Percentiles rank a stretch among this genome's conserved stretches.
Conservation (phyloP, 441 rosid species). For the Viola pubescens region DNA sequence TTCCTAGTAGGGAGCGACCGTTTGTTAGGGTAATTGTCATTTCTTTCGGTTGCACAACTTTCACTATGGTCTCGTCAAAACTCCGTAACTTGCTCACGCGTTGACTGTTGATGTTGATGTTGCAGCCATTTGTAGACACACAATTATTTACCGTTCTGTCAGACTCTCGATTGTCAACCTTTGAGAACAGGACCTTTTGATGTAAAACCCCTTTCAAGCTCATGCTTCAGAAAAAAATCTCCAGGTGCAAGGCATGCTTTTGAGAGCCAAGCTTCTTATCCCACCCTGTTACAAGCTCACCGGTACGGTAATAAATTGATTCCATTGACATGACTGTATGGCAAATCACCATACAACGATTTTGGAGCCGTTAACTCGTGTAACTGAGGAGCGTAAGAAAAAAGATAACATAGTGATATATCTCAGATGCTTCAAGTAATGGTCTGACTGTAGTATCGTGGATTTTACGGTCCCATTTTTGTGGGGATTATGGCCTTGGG, state of each 20-base stretch:
- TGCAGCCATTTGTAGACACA: constrained; percentile 85
- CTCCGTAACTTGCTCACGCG: not conserved
- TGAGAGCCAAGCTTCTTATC: constrained; percentile 7
- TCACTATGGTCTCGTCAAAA: not conserved
- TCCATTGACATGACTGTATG: too few species aligned
- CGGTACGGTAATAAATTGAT: not conserved
- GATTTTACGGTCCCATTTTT: constrained; percentile 29
- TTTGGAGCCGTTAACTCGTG: constrained; percentile 9
- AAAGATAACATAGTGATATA: not conserved
- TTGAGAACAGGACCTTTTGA: constrained; percentile 53
- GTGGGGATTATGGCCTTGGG: constrained; percentile 26
- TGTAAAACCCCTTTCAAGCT: constrained; percentile 3
- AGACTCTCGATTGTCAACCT: constrained; percentile 67
- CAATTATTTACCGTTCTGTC: constrained; percentile 78
- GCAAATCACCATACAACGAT: not conserved
- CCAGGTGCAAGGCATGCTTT: constrained; percentile 11
- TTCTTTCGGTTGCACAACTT: not conserved
- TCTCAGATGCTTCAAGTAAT: constrained; percentile 3
- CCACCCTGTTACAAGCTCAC: not conserved
- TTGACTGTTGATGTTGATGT: constrained; percentile 5
- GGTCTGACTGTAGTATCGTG: constrained; percentile 14
- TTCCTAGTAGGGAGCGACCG: constrained; percentile 61
- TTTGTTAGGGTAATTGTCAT: constrained; percentile 62
- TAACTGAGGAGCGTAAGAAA: not conserved
- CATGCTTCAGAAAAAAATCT: not conserved